Percentiles rank a stretch among this genome's conserved stretches.
Evolutionary conservation across 345 rosid genomes (phyloP).

Genomic region (Kernera saxatilis): DNA sequence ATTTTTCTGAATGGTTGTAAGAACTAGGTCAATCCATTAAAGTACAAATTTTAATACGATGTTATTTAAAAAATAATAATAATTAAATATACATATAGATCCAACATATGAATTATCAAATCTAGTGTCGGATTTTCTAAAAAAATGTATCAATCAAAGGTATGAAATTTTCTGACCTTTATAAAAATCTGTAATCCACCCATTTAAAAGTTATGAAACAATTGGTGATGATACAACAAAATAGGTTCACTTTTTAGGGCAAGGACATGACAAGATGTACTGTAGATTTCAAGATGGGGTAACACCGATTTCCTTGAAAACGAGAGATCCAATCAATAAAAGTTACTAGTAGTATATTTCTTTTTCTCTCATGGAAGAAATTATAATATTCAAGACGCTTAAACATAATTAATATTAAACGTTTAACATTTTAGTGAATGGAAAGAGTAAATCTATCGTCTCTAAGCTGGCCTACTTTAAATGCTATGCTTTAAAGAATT

Average conservation of each 20-base stretch:
- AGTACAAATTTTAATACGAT: not conserved
- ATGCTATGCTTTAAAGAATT: not conserved
- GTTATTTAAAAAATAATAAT: not conserved
- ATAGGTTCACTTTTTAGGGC: constrained; percentile 14
- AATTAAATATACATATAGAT: not conserved
- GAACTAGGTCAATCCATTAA: not conserved
- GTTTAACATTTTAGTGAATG: not conserved
- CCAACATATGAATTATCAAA: not conserved
- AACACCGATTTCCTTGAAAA: constrained; percentile 26
- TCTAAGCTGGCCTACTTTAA: not conserved
- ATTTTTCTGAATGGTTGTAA: not conserved
- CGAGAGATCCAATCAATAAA: constrained; percentile 24
- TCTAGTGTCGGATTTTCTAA: not conserved
- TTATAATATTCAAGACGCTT: not conserved
- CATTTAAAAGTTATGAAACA: constrained; percentile 4
- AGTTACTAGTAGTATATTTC: not conserved
- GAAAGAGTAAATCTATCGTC: not conserved
- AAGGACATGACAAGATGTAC: constrained; percentile 23
- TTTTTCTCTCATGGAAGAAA: not conserved
- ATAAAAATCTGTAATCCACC: not conserved
- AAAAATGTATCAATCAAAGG: not conserved
- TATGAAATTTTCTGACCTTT: not conserved
- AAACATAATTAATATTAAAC: not conserved
- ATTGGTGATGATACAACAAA: constrained; percentile 15
- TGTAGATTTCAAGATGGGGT: constrained; percentile 26